Evolutionary conservation across 192 early-diverging fungal species (phyloP), one percentile per base, ranked within the genome.

Genomic region (Chytriomyces confervae): DNA sequence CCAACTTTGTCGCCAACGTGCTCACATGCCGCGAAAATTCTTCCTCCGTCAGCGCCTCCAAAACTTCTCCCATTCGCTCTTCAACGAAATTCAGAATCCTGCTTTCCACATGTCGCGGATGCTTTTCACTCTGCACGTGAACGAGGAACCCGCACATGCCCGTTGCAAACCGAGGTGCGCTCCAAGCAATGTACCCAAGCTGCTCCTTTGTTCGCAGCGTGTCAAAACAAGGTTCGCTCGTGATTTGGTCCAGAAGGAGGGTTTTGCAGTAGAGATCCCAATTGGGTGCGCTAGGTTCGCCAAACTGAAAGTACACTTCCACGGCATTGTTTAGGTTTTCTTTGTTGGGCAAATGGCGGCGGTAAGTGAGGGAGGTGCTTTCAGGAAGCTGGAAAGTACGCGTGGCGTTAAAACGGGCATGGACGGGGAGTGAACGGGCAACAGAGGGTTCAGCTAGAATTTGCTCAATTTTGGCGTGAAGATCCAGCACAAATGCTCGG

Each of bases 271-370:
- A 92, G 49, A 89, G 79, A 24, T 85, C 80, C 50, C 74, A 84
- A 8, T 85, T 86, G 36, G 36, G 36, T 36, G 36, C 36, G 36
- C 36, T 36, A 23, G 88, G 83, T 73, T 89, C 85, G 10, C 96
- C 95, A 44, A 95, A 83, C 76, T 95, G 93, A 16, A 95, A 76
- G 77, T 92, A 95, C 77, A 95, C 89, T 66, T 96, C 95, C 36
- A 97, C 89, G 61, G 94, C 93, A 69, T 92, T 95, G 81, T 99
- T 97, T 57, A 95, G 80, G 79, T 99, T 94, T 50, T 92, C 86
- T 11, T 85, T 80, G 75, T 96, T 94, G 0, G 91, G 92, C 1
- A 94, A 92, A 27, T 46, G 23, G 18, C 76, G 76, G 45, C 76
- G 76, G 51, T 77, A 70, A 8, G 68, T 77, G 67, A 69, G 46